Evolutionary conservation across 2,329 filamentous ascomycete genomes (phyloP).

Genomic region (Trichophyton equinum): DNA sequence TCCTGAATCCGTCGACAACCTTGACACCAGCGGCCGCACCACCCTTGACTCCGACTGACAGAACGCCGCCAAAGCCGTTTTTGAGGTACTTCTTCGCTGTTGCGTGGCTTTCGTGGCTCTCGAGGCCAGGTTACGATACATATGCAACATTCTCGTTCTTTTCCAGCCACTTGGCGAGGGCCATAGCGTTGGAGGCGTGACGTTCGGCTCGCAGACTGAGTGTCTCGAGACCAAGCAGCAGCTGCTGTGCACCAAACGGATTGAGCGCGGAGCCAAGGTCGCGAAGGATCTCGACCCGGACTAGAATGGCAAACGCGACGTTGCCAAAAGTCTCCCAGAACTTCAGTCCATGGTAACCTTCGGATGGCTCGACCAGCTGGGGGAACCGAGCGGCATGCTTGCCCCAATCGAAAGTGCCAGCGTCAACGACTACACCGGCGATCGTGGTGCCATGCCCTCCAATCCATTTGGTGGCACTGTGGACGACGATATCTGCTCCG

Average conservation of each 20-base stretch:
- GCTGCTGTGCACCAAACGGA: slow-evolving; percentile 85
- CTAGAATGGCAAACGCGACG: slow-evolving; percentile 69
- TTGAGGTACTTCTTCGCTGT: slow-evolving; percentile 77
- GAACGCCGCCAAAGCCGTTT: slow-evolving; percentile 74
- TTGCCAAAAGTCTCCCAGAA: slow-evolving; percentile 88
- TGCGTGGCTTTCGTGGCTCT: slow-evolving; percentile 67
- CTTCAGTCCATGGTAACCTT: slow-evolving; percentile 83
- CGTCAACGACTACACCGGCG: slow-evolving; percentile 72
- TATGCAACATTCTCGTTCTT: slow-evolving; percentile 72
- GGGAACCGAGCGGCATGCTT: slow-evolving; percentile 74
- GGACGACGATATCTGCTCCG: slow-evolving; percentile 85
- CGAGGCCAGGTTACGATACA: slow-evolving; percentile 86
- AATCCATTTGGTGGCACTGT: slow-evolving; percentile 95
- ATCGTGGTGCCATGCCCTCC: slow-evolving; percentile 90
- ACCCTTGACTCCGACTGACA: slow-evolving; percentile 89
- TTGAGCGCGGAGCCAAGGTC: slow-evolving; percentile 74
- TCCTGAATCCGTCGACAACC: slow-evolving; percentile 85
- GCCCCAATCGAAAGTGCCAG: slow-evolving; percentile 90
- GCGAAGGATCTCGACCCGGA: slow-evolving; percentile 78
- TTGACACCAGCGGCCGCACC: slow-evolving; percentile 70
- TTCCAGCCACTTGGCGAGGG: slow-evolving; percentile 71
- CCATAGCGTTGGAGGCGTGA: slow-evolving; percentile 71
- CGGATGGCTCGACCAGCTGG: slow-evolving; percentile 77
- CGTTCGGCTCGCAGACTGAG: slow-evolving; percentile 74
- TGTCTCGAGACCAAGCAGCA: slow-evolving; percentile 81